Percentiles rank a stretch among this genome's conserved stretches.
Evolutionary conservation across 2,329 filamentous ascomycete genomes (phyloP).

Genomic region (Alternaria atra): DNA sequence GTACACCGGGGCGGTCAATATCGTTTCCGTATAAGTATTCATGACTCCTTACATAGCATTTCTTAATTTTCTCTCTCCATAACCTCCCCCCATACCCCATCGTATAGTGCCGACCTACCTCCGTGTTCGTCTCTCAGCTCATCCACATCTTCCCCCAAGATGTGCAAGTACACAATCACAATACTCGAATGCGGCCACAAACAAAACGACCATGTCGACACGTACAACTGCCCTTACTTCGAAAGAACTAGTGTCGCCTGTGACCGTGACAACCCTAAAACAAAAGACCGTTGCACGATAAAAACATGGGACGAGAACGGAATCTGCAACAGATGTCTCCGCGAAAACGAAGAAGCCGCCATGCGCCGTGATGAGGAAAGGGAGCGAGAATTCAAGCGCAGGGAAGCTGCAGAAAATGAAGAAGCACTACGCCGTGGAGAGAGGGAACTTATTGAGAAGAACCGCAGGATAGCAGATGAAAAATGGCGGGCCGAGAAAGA

Average conservation of each 20-base stretch:
- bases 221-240: slow-evolving; percentile 25
- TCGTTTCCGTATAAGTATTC: slow-evolving; percentile 16
- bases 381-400: slow-evolving; percentile 15
- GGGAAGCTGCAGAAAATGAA: slow-evolving; percentile 15
- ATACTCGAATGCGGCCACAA: slow-evolving; percentile 32
- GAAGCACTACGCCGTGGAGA: slow-evolving; percentile 17
- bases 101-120: background rate
- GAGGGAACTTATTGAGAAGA: slow-evolving; percentile 9
- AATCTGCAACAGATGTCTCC: slow-evolving; percentile 27
- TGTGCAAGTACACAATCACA: slow-evolving; percentile 36
- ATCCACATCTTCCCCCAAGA: slow-evolving; percentile 4
- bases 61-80: slow-evolving; percentile 15
- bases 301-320: slow-evolving; percentile 22
- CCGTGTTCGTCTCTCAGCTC: background rate
- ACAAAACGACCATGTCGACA: slow-evolving; percentile 29
- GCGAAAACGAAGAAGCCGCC: slow-evolving; percentile 20
- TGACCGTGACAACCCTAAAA: slow-evolving; percentile 29
- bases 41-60: background rate
- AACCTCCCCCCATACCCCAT: slow-evolving; percentile 13
- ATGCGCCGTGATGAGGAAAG: slow-evolving; percentile 20
- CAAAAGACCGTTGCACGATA: slow-evolving; percentile 22
- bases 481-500: slow-evolving; percentile 1
- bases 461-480: background rate
- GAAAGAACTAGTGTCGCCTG: slow-evolving; percentile 20
- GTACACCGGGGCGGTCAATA: slow-evolving; percentile 4